Evolutionary conservation across 768 basidiomycete genomes (phyloP).

Genomic region (Lyophyllum shimeji): DNA sequence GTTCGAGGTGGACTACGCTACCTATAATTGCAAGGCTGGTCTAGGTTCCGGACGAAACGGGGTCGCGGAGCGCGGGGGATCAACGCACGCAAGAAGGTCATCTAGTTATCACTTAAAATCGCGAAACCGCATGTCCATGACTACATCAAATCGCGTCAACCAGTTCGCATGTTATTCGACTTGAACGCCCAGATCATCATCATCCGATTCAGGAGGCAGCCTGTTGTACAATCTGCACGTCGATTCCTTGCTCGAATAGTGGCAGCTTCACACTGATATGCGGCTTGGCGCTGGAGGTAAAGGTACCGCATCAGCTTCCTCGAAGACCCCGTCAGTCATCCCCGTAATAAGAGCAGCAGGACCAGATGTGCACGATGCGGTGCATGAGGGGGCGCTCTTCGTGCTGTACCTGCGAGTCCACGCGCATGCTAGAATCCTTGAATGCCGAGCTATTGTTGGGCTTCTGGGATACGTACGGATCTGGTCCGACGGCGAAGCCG

Average conservation of each 20-base stretch:
- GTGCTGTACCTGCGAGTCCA: not conserved
- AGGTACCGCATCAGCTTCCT: not conserved
- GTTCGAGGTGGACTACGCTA: no score
- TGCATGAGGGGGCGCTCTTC: not conserved
- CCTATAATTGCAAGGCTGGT: no score
- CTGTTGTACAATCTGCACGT: not conserved
- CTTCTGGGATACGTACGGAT: not conserved
- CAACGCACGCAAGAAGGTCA: no score
- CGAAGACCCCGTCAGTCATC: not conserved
- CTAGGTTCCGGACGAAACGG: not conserved
- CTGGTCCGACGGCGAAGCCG: constrained; percentile 5
- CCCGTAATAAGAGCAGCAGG: not conserved
- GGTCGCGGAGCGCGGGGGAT: not conserved
- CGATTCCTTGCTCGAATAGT: no score
- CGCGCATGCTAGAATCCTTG: not conserved
- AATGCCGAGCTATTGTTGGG: not conserved
- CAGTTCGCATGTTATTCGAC: not conserved
- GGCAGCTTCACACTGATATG: not conserved
- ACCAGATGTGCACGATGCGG: not conserved
- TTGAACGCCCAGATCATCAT: not conserved
- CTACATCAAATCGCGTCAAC: not conserved
- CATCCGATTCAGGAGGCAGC: not conserved
- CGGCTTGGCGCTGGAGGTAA: not conserved
- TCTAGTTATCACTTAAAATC: no score
- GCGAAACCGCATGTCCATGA: no score